Base-by-base conservation (phyloP, 108 stramenopile species). In the Cyclotella cryptica region DNA sequence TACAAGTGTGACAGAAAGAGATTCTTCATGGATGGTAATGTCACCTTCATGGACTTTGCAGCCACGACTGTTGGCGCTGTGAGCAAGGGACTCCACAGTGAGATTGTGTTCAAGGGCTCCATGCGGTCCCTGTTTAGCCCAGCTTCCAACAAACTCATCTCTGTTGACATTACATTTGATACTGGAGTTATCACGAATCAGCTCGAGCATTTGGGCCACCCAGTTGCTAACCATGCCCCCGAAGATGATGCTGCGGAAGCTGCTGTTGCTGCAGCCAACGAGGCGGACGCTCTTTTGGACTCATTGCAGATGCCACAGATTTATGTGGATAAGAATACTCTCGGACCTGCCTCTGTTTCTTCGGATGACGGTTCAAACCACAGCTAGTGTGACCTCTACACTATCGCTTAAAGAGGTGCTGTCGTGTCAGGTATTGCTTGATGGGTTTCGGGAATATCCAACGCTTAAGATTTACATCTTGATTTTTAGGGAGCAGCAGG, bases 121-220 rank as follows among this genome's bases (percentile, higher is more conserved):
- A 79, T 91, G 74, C 53, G 78, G 18, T 87, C 88, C 8, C 68
- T 74, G 29, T 94, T 94, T 80, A 88, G 91, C 63, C 93, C 93
- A 3, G 91, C 93, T 24, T 91, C 91, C 52, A 94, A 94, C 85
- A 94, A 94, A 66, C 88, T 94, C 22, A 85, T 90, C 27, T 89
- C 90, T 24, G 84, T 89, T 21, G 77, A 77, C n/a, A 71, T 94
- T 43, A 70, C 69, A 17, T 94, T 90, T 51, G 91, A 92, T 64
- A 88, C 91, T 13, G 91, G 87, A 4, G 49, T 60, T 10, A 74
- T 92, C 29, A 46, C 62, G 15, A 66, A 83, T 13, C 91, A 92
- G 74, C 69, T 89, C 17, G 82, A 90, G 26, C 70, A 74, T 24
- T 66, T 85, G 63, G 42, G 74, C 28, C 53, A 77, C 19, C 52